These are phyloP conservation scores for Vanrija pseudolonga DNA, from an alignment of 1,284 basidiomycete species.

Conservation along the genomic window DNA sequence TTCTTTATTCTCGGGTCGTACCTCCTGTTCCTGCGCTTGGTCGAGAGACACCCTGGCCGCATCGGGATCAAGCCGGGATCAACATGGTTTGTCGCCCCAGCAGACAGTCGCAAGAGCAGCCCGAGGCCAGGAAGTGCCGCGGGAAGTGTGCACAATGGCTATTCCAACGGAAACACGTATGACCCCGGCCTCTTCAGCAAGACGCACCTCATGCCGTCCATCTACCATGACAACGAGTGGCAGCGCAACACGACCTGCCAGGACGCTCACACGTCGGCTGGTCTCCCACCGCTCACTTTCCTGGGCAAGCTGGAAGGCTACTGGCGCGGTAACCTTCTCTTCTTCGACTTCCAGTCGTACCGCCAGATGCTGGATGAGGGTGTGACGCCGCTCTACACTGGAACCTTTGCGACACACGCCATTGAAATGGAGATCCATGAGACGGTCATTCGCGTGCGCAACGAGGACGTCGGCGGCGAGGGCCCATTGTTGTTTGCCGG, in stretches of 20 bases:
- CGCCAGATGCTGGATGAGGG: conserved; percentile 52
- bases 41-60: conserved; percentile 38
- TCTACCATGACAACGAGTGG: conserved; percentile 49
- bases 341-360: conserved; percentile 55
- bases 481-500: conserved; percentile 41
- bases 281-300: conserved; percentile 49
- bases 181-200: conserved; percentile 24
- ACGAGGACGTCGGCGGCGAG: conserved; percentile 43
- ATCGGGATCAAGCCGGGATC: conserved; percentile 20
- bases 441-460: conserved; percentile 41
- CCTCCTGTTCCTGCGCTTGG: conserved; percentile 35
- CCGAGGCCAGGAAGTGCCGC: no score
- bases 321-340: conserved; percentile 55
- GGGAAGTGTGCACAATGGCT: no score
- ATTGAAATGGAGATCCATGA: conserved; percentile 43
- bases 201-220: conserved; percentile 36
- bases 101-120: no score
- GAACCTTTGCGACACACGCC: conserved; percentile 42
- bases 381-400: conserved; percentile 48
- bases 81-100: no score
- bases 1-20: conserved; percentile 34
- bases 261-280: conserved; percentile 48
- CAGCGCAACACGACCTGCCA: conserved; percentile 48
- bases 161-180: background rate
- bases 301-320: conserved; percentile 50